Conservation (phyloP, 2,329 filamentous ascomycete genomes). For the Ascomycota sp. region DNA sequence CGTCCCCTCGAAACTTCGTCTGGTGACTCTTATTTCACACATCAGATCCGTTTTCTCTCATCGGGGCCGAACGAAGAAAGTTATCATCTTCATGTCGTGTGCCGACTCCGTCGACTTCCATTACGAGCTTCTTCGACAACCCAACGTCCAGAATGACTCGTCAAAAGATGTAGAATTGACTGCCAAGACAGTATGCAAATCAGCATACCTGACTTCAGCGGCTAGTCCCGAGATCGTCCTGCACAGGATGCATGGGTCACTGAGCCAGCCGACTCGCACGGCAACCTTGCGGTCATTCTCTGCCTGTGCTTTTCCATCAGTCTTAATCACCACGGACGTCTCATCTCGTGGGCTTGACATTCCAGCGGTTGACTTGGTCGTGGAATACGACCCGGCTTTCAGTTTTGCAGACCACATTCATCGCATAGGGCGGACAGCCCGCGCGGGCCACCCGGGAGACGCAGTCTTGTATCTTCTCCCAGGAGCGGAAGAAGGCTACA, state of each 20-base stretch:
- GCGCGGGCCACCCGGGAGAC: conserved; percentile 72
- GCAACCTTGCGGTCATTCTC: conserved; percentile 69
- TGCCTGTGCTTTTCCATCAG: conserved; percentile 49
- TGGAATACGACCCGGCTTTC: conserved; percentile 94
- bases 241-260: conserved; percentile 78
- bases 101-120: conserved; percentile 96
- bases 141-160: conserved; percentile 9
- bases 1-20: conserved; percentile 69
- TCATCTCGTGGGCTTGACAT: conserved; percentile 89
- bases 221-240: conserved; percentile 56
- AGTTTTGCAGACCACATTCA: conserved; percentile 86
- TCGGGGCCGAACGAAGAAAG: conserved; percentile 85
- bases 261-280: conserved; percentile 73
- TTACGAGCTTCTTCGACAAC: conserved; percentile 54
- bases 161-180: conserved; percentile 16
- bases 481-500: conserved; percentile 80
- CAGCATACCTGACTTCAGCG: conserved; percentile 51
- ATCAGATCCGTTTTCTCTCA: conserved; percentile 76
- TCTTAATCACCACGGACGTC: conserved; percentile 88
- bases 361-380: conserved; percentile 80
- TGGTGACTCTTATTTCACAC: conserved; percentile 71
- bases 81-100: conserved; percentile 90
- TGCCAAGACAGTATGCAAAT: conserved; percentile 43
- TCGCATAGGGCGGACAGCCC: conserved; percentile 82
- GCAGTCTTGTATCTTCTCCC: conserved; percentile 81